A percentile compares a stretch with the other conserved stretches of the same genome.
Evolutionary conservation across 768 basidiomycete species (phyloP).

Genomic region (Pulveroboletus frians): DNA sequence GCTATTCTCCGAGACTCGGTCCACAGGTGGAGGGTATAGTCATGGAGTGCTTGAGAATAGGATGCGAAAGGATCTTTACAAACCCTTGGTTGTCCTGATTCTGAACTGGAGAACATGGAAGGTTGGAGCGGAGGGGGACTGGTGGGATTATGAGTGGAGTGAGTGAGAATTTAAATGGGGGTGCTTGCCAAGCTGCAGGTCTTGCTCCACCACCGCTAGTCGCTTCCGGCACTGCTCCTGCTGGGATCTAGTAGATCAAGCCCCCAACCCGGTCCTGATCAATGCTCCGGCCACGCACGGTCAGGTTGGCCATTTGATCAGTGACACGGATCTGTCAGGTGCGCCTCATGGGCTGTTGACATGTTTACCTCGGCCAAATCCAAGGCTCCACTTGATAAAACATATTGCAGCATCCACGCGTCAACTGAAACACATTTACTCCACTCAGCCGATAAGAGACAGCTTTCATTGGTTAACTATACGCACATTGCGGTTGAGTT

Average conservation of each 20-base stretch:
- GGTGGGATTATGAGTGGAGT: constrained; percentile 6
- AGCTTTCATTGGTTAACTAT: constrained; percentile 7
- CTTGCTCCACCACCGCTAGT: constrained; percentile 25
- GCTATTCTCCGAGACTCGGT: constrained; percentile 56
- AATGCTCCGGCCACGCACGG: not conserved
- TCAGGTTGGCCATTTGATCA: not conserved
- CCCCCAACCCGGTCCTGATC: not conserved
- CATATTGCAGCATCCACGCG: constrained; percentile 2
- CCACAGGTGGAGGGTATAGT: constrained; percentile 65
- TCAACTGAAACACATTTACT: constrained; percentile 20
- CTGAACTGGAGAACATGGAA: constrained; percentile 16
- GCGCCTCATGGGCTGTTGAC: constrained; percentile 1
- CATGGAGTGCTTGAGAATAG: constrained; percentile 62
- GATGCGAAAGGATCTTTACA: constrained; percentile 37
- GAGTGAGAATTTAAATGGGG: constrained; percentile 26
- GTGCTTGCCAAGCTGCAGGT: constrained; percentile 16
- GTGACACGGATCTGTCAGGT: not conserved
- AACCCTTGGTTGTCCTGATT: constrained; percentile 1
- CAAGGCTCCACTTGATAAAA: constrained; percentile 14
- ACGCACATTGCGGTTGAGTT: not conserved
- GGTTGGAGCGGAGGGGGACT: constrained; percentile 4
- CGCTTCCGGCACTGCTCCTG: constrained; percentile 4
- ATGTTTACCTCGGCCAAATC: not conserved
- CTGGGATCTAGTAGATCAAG: constrained; percentile 1
- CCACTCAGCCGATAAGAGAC: constrained; percentile 15